Base-by-base conservation (phyloP, 2,329 filamentous ascomycete species). In the Allantophomopsis lycopodina region DNA sequence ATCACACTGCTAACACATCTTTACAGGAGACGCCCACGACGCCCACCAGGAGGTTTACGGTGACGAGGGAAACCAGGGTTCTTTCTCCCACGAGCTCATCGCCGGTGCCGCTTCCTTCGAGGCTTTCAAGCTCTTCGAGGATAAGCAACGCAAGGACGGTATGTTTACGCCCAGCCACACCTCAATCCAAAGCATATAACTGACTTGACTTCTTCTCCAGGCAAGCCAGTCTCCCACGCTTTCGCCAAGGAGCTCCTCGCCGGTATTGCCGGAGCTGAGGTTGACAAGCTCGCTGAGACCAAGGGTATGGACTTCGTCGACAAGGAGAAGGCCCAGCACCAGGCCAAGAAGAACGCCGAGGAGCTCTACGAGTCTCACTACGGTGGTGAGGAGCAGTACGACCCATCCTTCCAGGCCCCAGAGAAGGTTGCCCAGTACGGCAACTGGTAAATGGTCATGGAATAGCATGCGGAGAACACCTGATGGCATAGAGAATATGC, bases 221-320 rank as follows among this genome's bases (percentile, higher is more conserved):
- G 79, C 62, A 77, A 86, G 66, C 57, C 70, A 6, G 77, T 88
- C 50, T 71, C 68, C 47, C 83, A 89, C 64, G 63, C 63, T 33
- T 80, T 85, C 53, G 84, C 84, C 56, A 89, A 89, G 66, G 83
- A 88, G 63, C 57, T 82, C 35, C 60, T 89, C 23, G 80, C 72
- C 13, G 82, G 77, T 43, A 65, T 88, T 41, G 83, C 79, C 20
- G 82, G 74, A 36, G 80, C 73, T 45, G 81, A 87, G 62, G 71
- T 85, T 53, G 83, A 89, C 66, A 81, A 78, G 62, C 69, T 88
- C 23, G 69, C 73, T 50, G 83, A 82, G 67, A 77, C 72, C 50
- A 79, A 79, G 66, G 76, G 76, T n/a, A 58, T 76, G 46, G 69
- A 79, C 57, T 66, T 63, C 44, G 50, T 70, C 44, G 73, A 80